Evolutionary conservation across 106 monocot species (phyloP).

Genomic region (Gastrodia elata): DNA sequence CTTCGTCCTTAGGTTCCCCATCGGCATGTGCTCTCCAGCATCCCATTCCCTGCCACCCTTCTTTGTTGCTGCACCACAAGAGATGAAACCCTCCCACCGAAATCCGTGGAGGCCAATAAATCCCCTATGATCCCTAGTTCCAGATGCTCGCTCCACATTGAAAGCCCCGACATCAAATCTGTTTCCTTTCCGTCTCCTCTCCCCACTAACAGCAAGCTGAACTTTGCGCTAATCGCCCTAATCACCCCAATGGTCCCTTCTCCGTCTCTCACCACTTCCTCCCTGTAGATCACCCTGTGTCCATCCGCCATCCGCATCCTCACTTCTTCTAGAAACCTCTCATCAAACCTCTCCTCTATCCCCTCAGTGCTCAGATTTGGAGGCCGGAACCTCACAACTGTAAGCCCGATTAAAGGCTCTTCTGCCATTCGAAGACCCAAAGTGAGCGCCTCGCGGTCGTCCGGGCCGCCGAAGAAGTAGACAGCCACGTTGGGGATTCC

Average conservation of each 20-base stretch:
- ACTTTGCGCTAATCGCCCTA: constrained; percentile 19
- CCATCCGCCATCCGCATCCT: constrained; percentile 13
- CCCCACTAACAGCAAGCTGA: constrained; percentile 55
- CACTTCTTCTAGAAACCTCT: constrained; percentile 53
- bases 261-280: constrained; percentile 35
- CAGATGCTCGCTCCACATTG: constrained; percentile 36
- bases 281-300: constrained; percentile 29
- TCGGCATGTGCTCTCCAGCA: not conserved
- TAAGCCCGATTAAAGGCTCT: constrained; percentile 19
- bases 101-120: constrained; percentile 48
- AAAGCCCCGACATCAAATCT: constrained; percentile 32
- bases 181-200: constrained; percentile 25
- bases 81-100: constrained; percentile 31
- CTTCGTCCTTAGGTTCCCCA: too few relatives aligned
- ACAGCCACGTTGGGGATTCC: constrained; percentile 10
- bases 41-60: not conserved
- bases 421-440: constrained; percentile 32
- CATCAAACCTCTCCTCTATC: constrained; percentile 28
- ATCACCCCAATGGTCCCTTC: constrained; percentile 53
- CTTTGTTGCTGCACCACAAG: constrained; percentile 58
- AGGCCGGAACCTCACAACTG: constrained; percentile 23
- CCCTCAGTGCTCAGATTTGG: not conserved
- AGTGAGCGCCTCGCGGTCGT: constrained; percentile 55
- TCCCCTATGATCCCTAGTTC: constrained; percentile 53
- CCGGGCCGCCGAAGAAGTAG: constrained; percentile 64